Conservation (phyloP, 768 basidiomycete genomes). For the Macrolepiota albuminosa region DNA sequence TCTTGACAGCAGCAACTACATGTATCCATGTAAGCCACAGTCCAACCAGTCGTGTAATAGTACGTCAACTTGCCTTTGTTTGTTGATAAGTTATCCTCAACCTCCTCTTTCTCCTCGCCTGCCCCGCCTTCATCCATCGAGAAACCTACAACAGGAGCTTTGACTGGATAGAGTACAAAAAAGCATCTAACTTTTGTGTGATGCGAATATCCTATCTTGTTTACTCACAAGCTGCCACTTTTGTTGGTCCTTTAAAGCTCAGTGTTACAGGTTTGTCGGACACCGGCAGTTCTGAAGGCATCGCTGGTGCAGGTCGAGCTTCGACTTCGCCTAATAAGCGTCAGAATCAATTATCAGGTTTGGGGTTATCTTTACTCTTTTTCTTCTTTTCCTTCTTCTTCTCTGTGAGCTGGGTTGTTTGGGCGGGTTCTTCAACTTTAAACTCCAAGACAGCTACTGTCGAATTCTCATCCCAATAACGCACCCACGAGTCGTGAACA, state of each 20-base stretch:
- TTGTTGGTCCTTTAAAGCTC: slow-evolving; percentile 54
- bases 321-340: slow-evolving; percentile 17
- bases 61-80: slow-evolving; percentile 45
- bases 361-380: slow-evolving; percentile 26
- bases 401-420: slow-evolving; percentile 30
- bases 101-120: slow-evolving; percentile 36
- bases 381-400: slow-evolving; percentile 63
- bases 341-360: background rate
- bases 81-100: slow-evolving; percentile 37
- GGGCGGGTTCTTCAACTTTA: slow-evolving; percentile 60
- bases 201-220: background rate
- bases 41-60: background rate
- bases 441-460: slow-evolving; percentile 74
- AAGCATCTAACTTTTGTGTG: background rate
- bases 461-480: slow-evolving; percentile 91
- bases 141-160: slow-evolving; percentile 55
- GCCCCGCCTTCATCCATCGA: slow-evolving; percentile 54
- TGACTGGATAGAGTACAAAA: slow-evolving; percentile 15
- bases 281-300: slow-evolving; percentile 66
- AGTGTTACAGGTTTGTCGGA: slow-evolving; percentile 80
- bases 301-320: slow-evolving; percentile 33
- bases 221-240: slow-evolving; percentile 23
- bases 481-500: slow-evolving; percentile 66
- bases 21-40: background rate
- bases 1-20: slow-evolving; percentile 46